A percentile compares a stretch with the other conserved stretches of the same genome.
Conservation (phyloP, 2,329 filamentous ascomycete species). For the Penicillium sp. region DNA sequence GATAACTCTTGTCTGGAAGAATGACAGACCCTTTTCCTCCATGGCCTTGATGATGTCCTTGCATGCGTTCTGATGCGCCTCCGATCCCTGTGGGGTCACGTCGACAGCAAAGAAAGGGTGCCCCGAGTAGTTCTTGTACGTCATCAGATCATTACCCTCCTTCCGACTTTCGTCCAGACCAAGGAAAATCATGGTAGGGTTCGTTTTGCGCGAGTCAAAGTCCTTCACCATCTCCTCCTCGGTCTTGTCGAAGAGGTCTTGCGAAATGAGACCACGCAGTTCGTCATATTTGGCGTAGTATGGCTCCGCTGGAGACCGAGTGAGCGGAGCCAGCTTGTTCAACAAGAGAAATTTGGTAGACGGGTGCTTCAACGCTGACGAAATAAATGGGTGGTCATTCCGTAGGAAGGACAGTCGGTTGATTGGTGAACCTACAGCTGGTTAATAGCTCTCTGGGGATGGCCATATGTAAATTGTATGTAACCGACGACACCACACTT, state of each 20-base stretch:
- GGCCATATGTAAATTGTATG: not conserved
- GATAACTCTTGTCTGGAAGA: slow-evolving; percentile 61
- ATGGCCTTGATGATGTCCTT: slow-evolving; percentile 54
- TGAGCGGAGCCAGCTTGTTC: slow-evolving; percentile 70
- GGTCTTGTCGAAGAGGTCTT: slow-evolving; percentile 61
- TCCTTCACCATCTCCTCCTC: slow-evolving; percentile 68
- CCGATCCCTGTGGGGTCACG: slow-evolving; percentile 64
- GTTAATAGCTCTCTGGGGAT: not conserved
- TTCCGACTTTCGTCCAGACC: slow-evolving; percentile 65
- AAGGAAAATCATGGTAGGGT: slow-evolving; percentile 73
- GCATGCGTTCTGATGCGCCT: slow-evolving; percentile 52
- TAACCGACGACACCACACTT: slow-evolving; percentile 4
- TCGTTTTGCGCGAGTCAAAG: slow-evolving; percentile 65
- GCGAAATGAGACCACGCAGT: slow-evolving; percentile 63
- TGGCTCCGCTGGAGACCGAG: slow-evolving; percentile 55
- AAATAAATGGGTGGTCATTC: slow-evolving; percentile 43
- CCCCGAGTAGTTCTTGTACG: slow-evolving; percentile 61
- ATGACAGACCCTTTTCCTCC: slow-evolving; percentile 57
- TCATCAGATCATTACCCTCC: slow-evolving; percentile 28
- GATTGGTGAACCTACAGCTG: slow-evolving; percentile 40
- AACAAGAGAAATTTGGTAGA: slow-evolving; percentile 65
- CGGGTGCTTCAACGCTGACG: slow-evolving; percentile 44
- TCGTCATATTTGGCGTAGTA: slow-evolving; percentile 64
- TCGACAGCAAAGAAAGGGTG: slow-evolving; percentile 86
- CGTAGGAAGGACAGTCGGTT: slow-evolving; percentile 48